phyloP scores from a whole-genome alignment of 2,329 filamentous ascomycete genomes.

The Arthrobotrys conoides region DNA sequence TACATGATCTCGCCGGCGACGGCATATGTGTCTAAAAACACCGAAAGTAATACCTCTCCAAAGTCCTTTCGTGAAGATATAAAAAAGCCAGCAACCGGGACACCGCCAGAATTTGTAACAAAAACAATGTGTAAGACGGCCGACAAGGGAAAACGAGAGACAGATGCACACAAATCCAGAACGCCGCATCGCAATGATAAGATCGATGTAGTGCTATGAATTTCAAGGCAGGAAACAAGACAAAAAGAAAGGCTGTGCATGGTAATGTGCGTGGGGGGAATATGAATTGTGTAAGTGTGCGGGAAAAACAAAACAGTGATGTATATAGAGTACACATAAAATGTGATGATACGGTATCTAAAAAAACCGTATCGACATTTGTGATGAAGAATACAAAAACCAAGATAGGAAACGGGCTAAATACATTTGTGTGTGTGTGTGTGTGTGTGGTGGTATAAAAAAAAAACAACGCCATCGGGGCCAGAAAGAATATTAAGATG shows the following conservation, averaged over 20 bases:
- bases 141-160: conserved; percentile 19
- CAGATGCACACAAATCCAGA: conserved; percentile 44
- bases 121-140: background rate
- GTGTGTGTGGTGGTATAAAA: conserved; percentile 27
- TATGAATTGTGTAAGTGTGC: background rate
- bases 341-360: conserved; percentile 20
- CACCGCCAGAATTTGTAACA: conserved; percentile 7
- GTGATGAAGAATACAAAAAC: background rate
- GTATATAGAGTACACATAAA: conserved; percentile 35
- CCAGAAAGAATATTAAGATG: conserved; percentile 50
- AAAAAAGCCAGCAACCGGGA: conserved; percentile 20
- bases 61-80: background rate
- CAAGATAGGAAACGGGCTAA: conserved; percentile 28
- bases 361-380: conserved; percentile 7
- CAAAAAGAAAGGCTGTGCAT: conserved; percentile 14
- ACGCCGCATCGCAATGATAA: conserved; percentile 51
- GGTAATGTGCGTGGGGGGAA: background rate
- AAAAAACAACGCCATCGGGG: conserved; percentile 8
- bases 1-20: conserved; percentile 54
- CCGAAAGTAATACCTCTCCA: conserved; percentile 19
- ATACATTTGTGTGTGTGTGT: conserved; percentile 44
- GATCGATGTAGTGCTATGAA: conserved; percentile 31
- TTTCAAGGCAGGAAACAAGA: background rate
- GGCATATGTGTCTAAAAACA: conserved; percentile 41
- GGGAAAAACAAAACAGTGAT: background rate